Conservation (phyloP, 1,139 yeast species). For the Yamadazyma spencermartinsiae region DNA sequence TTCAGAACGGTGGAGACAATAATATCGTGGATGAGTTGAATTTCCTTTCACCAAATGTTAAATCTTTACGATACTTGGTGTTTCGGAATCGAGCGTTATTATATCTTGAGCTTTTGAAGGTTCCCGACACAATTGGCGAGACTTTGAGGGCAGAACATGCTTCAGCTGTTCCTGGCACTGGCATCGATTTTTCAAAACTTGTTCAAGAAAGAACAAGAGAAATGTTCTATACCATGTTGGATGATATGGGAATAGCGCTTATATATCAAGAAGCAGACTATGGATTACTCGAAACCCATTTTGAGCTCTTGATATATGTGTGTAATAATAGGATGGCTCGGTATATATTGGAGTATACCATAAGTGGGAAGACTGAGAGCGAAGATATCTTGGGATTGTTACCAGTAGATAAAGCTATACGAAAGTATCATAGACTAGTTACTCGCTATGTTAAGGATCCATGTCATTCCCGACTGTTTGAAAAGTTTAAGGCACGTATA, state of each 20-base stretch:
- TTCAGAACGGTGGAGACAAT: slow-evolving; percentile 40
- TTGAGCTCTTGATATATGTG: slow-evolving; percentile 50
- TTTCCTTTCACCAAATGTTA: slow-evolving; percentile 66
- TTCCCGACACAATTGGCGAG: background rate
- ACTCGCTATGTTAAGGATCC: slow-evolving; percentile 2
- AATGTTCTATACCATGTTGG: slow-evolving; percentile 47
- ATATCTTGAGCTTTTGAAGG: slow-evolving; percentile 49
- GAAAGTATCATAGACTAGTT: slow-evolving; percentile 6
- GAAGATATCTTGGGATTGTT: slow-evolving; percentile 44
- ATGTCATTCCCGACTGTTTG: background rate
- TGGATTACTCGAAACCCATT: slow-evolving; percentile 46
- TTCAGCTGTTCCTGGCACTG: background rate
- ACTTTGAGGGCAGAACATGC: slow-evolving; percentile 7
- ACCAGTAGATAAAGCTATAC: slow-evolving; percentile 20
- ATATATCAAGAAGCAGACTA: slow-evolving; percentile 68
- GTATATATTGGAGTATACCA: slow-evolving; percentile 57
- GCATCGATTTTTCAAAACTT: slow-evolving; percentile 1
- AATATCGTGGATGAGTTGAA: slow-evolving; percentile 42
- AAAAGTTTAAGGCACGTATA: slow-evolving; percentile 4
- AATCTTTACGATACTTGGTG: slow-evolving; percentile 71
- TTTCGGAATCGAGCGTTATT: slow-evolving; percentile 81
- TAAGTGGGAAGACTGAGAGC: slow-evolving; percentile 48
- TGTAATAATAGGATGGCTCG: slow-evolving; percentile 55
- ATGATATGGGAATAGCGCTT: slow-evolving; percentile 56
- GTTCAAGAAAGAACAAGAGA: slow-evolving; percentile 18